Conservation (phyloP, 2,329 filamentous ascomycete genomes). For the Aspergillus proliferans region DNA sequence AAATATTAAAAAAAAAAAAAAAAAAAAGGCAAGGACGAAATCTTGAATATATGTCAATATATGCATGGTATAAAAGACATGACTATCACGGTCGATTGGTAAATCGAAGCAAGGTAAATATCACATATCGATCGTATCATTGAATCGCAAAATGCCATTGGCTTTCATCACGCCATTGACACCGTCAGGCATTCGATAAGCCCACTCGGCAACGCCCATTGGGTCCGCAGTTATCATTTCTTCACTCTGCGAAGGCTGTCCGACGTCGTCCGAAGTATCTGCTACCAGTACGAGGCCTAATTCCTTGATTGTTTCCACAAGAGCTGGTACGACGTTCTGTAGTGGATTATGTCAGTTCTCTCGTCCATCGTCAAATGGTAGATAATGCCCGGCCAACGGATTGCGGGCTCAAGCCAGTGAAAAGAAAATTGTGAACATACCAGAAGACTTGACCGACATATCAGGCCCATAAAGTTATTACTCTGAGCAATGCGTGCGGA, state of each 20-base stretch:
- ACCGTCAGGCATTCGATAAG: conserved; percentile 61
- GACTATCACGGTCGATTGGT: neutral
- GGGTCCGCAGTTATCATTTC: conserved; percentile 17
- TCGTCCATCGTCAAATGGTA: neutral
- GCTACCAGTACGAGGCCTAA: conserved; percentile 87
- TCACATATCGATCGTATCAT: conserved; percentile 77
- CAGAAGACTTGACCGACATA: conserved; percentile 80
- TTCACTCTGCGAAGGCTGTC: conserved; percentile 19
- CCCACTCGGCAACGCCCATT: conserved; percentile 33
- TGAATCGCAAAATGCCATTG: conserved; percentile 86
- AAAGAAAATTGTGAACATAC: conserved; percentile 47
- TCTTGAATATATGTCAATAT: conserved; percentile 5
- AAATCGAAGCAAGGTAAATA: neutral
- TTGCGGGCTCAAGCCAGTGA: too few species aligned
- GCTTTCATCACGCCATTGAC: conserved; percentile 81
- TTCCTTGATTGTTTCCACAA: conserved; percentile 90
- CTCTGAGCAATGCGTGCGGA: conserved; percentile 85
- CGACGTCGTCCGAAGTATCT: conserved; percentile 64
- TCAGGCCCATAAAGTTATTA: conserved; percentile 97
- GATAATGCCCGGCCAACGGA: too few species aligned
- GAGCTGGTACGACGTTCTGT: conserved; percentile 84
- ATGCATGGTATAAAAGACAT: conserved; percentile 1
- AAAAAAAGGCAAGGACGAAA: neutral
- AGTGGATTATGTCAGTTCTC: conserved; percentile 7
- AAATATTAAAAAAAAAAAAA: neutral